Evolutionary conservation across 2,329 filamentous ascomycete genomes (phyloP), one percentile per base, ranked within the genome.

Genomic region (Fusarium buxicola): DNA sequence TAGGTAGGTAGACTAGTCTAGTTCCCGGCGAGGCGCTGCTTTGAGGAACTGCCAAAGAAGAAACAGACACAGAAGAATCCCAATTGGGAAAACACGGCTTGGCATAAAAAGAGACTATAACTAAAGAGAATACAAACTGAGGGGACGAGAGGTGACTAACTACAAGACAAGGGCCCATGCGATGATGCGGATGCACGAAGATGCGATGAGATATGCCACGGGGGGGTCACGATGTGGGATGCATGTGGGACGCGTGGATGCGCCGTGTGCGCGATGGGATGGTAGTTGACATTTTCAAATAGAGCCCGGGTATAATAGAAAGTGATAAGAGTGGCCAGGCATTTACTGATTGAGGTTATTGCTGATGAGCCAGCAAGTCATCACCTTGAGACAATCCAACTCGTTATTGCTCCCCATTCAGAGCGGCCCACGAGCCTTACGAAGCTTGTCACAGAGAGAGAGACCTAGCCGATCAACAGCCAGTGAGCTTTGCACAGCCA

Each of bases 191-290:
- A 62, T 52, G 44, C 40, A 52, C 49, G 43, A 54, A 41, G 49
- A 54, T 45, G 44, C 55, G 36, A 64, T 63, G 31, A 63, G 49
- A 65, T 65, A 62, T 49, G 61, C 38, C 51, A 65, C 39, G 32
- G 56, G 43, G 36, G 47, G 34, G 36, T 60, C 56, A 63, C 48
- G 32, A 46, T 44, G 57, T 59, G 55, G 38, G 55, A 59, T 46
- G 31, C 27, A 36, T 64, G 59, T 44, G 60, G 57, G 60, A 62
- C 58, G 56, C n/a, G 41, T 25, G 57, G 60, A 62, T 62, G 56
- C n/a, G 41, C 34, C 13, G 45, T 34, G 45, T 15, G 34, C 21
- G 45, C n/a, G n/a, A n/a, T 36, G 58, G 56, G 51, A 61, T 45
- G 54, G 43, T n/a, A 32, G 39, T 21, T 21, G 21, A 4, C 21